Base-by-base conservation (phyloP, 2,329 filamentous ascomycete genomes). In the Lasiodiplodia sp. region DNA sequence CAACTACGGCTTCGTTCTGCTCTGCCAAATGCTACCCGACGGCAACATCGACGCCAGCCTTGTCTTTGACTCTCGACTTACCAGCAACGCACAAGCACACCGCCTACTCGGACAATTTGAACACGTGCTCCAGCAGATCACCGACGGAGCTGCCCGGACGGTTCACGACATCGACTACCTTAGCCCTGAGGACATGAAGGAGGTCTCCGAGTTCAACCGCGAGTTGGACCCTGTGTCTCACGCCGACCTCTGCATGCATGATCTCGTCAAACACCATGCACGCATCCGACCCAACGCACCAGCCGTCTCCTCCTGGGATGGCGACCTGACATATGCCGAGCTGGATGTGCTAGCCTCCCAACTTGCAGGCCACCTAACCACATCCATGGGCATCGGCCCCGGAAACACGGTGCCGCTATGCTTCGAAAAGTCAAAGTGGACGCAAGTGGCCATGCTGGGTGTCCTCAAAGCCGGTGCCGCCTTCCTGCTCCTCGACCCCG, bases 291-390 rank as follows among this genome's bases (percentile, higher is more conserved):
- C 84, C 1, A 71, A 78, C n/a, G 76, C 78, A 25, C 71, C 79
- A 4, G 84, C 84, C 23, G 79, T 86, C n/a, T 75, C 83, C 67
- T 85, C 84, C 0, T 86, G 83, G 83, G 85, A 86, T 68, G 84
- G 85, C 40, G 74, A 74, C 68, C 79, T 85, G 63, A 84, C 83
- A 2, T 87, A 86, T 69, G 66, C 73, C 44, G 79, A 85, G 66
- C 76, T 86, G 2, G 82, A 85, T 18, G 10, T n/a, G 3, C 49
- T 66, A n/a, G 63, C 63, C 6, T 8, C n/a, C 21, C 23, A 73
- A 0, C 76, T 86, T 8, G 84, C 84, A 3, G 72, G 73, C 5
- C 76, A 82, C 67, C 77, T 86, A 1, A 70, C 75, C 16, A 72
- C 37, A 10, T 44, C 73, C 14, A n/a, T 40, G 12, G 71, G 80